Base-by-base conservation (phyloP, 129 eudicot species). In the Cynara cardunculus region DNA sequence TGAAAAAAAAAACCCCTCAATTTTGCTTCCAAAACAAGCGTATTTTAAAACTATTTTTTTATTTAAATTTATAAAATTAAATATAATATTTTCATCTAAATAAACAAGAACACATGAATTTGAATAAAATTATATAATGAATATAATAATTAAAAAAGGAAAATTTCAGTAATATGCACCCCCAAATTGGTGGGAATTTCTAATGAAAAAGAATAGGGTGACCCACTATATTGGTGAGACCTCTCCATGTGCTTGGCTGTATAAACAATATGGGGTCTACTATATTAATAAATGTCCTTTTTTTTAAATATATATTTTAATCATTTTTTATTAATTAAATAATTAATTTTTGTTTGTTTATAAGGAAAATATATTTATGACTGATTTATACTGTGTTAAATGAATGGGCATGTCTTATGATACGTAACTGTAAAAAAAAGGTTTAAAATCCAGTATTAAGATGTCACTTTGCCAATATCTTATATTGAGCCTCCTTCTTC, bases 181-280 rank as follows among this genome's bases (percentile, higher is more conserved):
- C 88, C 91, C 89, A 85, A 87, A 80, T 87, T 89, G 89, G 84
- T 91, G 97, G 89, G 86, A 87, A 86, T 92, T 89, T 83, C 84
- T 82, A 69, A 77, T 76, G 85, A 75, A 56, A 56, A 56, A 32
- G 85, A 79, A 78, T 37, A 66, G 73, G 53, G 73, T 87, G 92
- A 76, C 89, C 91, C 90, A 86, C 89, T 35, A 72, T 77, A 72
- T 62, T 77, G 62, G 83, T 82, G 72, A 83, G 85, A 83, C 61
- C 84, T 79, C 80, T 65, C 84, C 90, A 86, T 85, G 86, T 81
- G 93, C 84, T 73, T 82, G 84, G 82, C 67, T 84, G 78, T 72
- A 67, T 79, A 39, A 25, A 71, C 72, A 78, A 69, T 32, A 35
- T 77, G 87, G 89, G 88, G 81, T 81, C 91, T 75, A 82, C 71